Percentiles rank a stretch among this genome's conserved stretches.
phyloP scores from a whole-genome alignment of 257 asterid species.

The Lithospermum erythrorhizon region DNA sequence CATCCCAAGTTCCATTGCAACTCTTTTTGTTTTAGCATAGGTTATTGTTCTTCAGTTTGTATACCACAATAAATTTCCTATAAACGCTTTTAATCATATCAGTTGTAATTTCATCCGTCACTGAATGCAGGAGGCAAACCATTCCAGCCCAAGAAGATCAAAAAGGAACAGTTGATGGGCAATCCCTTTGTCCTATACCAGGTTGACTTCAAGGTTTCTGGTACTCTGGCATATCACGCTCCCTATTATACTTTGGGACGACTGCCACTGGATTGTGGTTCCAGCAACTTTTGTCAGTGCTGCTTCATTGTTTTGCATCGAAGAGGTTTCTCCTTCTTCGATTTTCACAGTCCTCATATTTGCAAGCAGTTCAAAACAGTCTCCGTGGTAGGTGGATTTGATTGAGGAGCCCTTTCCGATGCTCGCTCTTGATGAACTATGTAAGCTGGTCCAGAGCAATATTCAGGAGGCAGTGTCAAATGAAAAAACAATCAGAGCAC shows the following conservation, averaged over 20 bases:
- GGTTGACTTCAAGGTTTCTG: conserved; percentile 82
- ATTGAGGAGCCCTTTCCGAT: conserved; percentile 94
- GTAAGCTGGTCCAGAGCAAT: conserved; percentile 41
- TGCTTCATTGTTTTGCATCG: conserved; percentile 87
- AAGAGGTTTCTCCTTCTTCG: conserved; percentile 45
- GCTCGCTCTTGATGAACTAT: conserved; percentile 90
- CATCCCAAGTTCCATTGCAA: not conserved
- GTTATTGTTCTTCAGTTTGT: not conserved
- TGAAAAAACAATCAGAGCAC: conserved; percentile 45
- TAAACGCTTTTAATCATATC: too few relatives aligned
- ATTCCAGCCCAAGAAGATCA: too few relatives aligned
- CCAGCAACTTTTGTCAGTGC: conserved; percentile 97
- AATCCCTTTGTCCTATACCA: conserved; percentile 84
- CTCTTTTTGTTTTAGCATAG: not conserved
- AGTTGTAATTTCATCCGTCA: not conserved
- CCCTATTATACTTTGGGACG: conserved; percentile 94
- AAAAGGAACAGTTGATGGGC: conserved; percentile 70
- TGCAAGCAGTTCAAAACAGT: too few relatives aligned
- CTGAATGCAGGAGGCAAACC: conserved; percentile 63
- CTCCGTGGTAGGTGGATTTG: conserved; percentile 98
- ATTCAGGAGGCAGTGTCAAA: conserved; percentile 44
- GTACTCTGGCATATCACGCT: conserved; percentile 98
- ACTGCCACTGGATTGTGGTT: conserved; percentile 92
- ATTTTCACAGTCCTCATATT: not conserved
- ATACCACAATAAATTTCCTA: too few relatives aligned